phyloP scores from a whole-genome alignment of 108 stramenopile species.

The Tribonema minus region DNA sequence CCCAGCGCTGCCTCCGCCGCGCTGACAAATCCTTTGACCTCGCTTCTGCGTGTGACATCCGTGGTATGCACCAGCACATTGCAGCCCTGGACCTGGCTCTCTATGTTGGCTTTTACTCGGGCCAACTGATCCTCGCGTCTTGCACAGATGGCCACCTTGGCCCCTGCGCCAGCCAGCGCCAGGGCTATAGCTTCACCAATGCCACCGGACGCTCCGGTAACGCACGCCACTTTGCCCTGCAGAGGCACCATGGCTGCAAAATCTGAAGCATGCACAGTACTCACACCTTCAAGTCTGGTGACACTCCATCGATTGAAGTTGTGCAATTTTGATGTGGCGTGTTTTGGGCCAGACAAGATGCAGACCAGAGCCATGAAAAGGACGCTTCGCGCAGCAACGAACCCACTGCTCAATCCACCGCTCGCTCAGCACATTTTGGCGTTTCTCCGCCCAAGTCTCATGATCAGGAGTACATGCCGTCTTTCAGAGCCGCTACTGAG shows the following conservation, averaged over 20 bases:
- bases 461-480: too few species aligned
- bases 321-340: too few species aligned
- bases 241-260: constrained; percentile 46
- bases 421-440: too few species aligned
- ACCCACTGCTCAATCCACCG: too few species aligned
- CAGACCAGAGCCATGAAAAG: too few species aligned
- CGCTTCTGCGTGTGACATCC: constrained; percentile 43
- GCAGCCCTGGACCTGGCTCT: constrained; percentile 16
- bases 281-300: too few species aligned
- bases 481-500: too few species aligned
- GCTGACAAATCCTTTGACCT: constrained; percentile 41
- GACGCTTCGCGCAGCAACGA: too few species aligned
- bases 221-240: constrained; percentile 62
- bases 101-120: constrained; percentile 44
- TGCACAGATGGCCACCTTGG: constrained; percentile 66
- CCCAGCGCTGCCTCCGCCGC: constrained; percentile 42
- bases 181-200: constrained; percentile 68
- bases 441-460: too few species aligned
- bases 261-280: too few species aligned
- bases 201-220: constrained; percentile 69
- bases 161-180: constrained; percentile 57
- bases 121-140: constrained; percentile 63
- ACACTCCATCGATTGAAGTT: too few species aligned
- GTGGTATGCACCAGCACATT: constrained; percentile 30
- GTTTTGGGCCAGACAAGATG: too few species aligned